A percentile compares a stretch with the other conserved stretches of the same genome.
These are phyloP conservation scores for Colletotrichum coccodes DNA, from an alignment of 2,329 filamentous ascomycete genomes.

Conservation along the genomic window DNA sequence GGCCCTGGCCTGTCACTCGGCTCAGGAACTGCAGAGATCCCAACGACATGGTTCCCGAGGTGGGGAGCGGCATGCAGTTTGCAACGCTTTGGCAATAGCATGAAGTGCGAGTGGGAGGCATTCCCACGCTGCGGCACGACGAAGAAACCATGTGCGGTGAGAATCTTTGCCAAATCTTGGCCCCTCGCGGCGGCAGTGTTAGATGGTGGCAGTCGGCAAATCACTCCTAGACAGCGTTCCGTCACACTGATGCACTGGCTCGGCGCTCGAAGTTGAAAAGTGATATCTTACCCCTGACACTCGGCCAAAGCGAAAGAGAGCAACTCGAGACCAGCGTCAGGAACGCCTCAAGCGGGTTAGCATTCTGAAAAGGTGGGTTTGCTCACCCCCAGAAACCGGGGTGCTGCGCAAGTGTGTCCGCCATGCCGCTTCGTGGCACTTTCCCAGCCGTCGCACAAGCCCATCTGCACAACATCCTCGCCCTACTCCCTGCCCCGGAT, in stretches of 20 bases:
- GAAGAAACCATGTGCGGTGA: neutral
- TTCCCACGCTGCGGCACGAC: neutral
- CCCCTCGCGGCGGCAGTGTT: neutral
- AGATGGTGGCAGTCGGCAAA: constrained; percentile 13
- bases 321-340: neutral
- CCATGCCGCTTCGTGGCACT: constrained; percentile 6
- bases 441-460: constrained; percentile 7
- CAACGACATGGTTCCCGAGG: neutral
- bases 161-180: neutral
- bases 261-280: constrained; percentile 21
- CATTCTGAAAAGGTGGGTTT: constrained; percentile 11
- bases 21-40: neutral
- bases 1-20: neutral
- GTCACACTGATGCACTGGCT: constrained; percentile 9
- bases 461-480: constrained; percentile 30
- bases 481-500: constrained; percentile 12
- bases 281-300: constrained; percentile 23
- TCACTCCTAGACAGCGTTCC: neutral
- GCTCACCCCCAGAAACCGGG: constrained; percentile 15
- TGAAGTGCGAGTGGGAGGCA: neutral
- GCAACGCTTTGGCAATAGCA: neutral
- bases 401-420: constrained; percentile 12
- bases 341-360: constrained; percentile 11
- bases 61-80: neutral
- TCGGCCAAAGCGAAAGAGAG: neutral